These are phyloP conservation scores for Caulochytrium protostelioides DNA, from an alignment of 371 early-diverging fungal species.

Conservation along the genomic window DNA sequence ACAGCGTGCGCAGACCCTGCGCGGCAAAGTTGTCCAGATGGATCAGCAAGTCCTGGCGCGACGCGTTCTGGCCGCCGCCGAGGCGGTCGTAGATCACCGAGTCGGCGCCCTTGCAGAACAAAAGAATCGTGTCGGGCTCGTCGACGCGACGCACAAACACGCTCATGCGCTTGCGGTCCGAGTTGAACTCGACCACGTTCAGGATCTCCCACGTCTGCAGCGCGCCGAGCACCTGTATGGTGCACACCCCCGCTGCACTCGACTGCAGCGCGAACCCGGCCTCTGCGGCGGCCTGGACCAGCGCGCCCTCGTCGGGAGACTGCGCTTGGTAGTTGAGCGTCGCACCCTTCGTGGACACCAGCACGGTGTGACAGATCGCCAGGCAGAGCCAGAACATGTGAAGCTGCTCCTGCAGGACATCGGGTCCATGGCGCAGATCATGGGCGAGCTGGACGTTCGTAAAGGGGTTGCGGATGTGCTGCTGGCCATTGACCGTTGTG, in stretches of 20 bases:
- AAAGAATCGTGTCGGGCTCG: conserved; percentile 46
- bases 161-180: conserved; percentile 49
- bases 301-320: conserved; percentile 64
- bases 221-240: too few species aligned
- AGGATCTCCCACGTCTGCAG: conserved; percentile 30
- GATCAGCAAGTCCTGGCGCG: conserved; percentile 34
- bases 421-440: too few species aligned
- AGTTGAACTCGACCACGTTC: conserved; percentile 42
- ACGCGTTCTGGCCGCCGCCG: conserved; percentile 27
- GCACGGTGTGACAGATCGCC: too few species aligned
- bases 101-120: conserved; percentile 94
- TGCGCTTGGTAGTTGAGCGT: conserved; percentile 43
- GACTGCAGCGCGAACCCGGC: conserved; percentile 43
- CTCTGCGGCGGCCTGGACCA: conserved; percentile 43
- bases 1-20: conserved; percentile 28
- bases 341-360: too few species aligned
- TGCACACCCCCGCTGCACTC: too few species aligned
- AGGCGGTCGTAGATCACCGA: conserved; percentile 64
- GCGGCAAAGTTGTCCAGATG: conserved; percentile 71
- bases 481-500: too few species aligned
- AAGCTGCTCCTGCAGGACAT: too few species aligned
- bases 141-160: conserved; percentile 30
- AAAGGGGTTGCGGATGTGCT: too few species aligned
- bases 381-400: too few species aligned
- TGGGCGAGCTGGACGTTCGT: too few species aligned